Conservation (phyloP, 2,329 filamentous ascomycete species). For the Pseudocercospora fijiensis region DNA sequence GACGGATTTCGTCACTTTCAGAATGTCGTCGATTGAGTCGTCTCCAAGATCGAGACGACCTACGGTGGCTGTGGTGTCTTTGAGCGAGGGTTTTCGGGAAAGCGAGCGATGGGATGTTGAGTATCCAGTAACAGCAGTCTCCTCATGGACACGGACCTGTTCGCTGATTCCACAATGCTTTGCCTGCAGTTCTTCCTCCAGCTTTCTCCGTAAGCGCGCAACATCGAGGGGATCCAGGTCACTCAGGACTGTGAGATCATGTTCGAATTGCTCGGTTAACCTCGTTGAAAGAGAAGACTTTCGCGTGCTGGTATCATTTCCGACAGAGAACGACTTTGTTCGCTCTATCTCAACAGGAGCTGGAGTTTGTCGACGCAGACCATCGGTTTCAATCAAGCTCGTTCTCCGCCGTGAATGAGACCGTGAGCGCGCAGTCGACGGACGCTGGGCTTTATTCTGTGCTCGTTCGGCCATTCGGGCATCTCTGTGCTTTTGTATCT, state of each 20-base stretch:
- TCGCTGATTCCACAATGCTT: conserved; percentile 9
- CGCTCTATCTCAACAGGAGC: conserved; percentile 22
- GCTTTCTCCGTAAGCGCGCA: conserved; percentile 53
- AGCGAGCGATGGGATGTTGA: conserved; percentile 43
- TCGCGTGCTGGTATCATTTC: conserved; percentile 22
- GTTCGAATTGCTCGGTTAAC: conserved; percentile 10
- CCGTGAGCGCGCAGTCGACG: conserved; percentile 18
- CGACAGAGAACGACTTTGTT: conserved; percentile 25
- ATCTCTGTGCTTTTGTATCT: conserved; percentile 29
- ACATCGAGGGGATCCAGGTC: conserved; percentile 55
- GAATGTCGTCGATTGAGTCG: conserved; percentile 30
- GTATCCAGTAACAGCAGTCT: conserved; percentile 43
- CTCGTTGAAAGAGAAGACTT: conserved; percentile 19
- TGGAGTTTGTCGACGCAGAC: conserved; percentile 20
- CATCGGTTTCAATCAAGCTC: not conserved
- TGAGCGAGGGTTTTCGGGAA: conserved; percentile 57
- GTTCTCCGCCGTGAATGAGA: conserved; percentile 25
- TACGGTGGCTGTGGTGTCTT: conserved; percentile 47
- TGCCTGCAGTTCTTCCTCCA: conserved; percentile 53
- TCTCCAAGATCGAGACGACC: conserved; percentile 31
- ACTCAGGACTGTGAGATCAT: conserved; percentile 55
- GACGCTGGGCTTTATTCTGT: not conserved
- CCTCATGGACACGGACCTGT: conserved; percentile 1
- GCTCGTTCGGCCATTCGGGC: conserved; percentile 3
- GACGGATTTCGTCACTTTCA: conserved; percentile 36